Evolutionary conservation across 371 early-diverging fungal genomes (phyloP).

Genomic region (Blakeslea trispora): DNA sequence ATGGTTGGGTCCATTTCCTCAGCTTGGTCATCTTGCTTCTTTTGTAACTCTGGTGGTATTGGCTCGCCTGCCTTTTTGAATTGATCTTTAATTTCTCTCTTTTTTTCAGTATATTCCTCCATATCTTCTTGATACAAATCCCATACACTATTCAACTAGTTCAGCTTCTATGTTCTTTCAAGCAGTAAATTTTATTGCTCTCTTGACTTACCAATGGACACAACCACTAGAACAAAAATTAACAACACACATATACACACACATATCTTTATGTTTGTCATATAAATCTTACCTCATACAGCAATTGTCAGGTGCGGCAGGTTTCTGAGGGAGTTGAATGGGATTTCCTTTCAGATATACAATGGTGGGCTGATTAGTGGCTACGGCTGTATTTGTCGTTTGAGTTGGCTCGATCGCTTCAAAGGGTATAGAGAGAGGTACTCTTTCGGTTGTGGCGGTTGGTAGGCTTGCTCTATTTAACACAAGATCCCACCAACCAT

Average conservation of each 20-base stretch:
- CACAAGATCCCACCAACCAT: slow-evolving; percentile 42
- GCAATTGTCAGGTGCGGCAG: slow-evolving; percentile 40
- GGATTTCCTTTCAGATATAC: slow-evolving; percentile 30
- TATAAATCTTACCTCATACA: slow-evolving; percentile 43
- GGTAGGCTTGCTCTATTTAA: slow-evolving; percentile 21
- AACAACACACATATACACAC: background rate
- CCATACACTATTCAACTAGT: slow-evolving; percentile 56
- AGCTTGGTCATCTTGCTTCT: slow-evolving; percentile 17
- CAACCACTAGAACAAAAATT: slow-evolving; percentile 33
- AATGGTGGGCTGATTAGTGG: slow-evolving; percentile 1
- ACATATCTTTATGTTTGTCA: background rate
- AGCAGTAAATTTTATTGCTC: background rate
- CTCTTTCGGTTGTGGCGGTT: background rate
- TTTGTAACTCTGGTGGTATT: slow-evolving; percentile 29
- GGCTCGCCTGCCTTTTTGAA: slow-evolving; percentile 30
- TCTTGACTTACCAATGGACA: slow-evolving; percentile 39
- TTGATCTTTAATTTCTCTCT: slow-evolving; percentile 22
- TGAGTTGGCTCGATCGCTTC: background rate
- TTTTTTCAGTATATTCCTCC: slow-evolving; percentile 36
- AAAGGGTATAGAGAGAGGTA: slow-evolving; percentile 18
- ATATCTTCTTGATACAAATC: slow-evolving; percentile 51
- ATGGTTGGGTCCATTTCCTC: slow-evolving; percentile 50
- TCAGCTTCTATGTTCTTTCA: too few species aligned
- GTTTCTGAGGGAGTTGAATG: slow-evolving; percentile 35
- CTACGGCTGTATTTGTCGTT: background rate